Conservation (phyloP, 2,329 filamentous ascomycete species). For the Escovopsis weberi region DNA sequence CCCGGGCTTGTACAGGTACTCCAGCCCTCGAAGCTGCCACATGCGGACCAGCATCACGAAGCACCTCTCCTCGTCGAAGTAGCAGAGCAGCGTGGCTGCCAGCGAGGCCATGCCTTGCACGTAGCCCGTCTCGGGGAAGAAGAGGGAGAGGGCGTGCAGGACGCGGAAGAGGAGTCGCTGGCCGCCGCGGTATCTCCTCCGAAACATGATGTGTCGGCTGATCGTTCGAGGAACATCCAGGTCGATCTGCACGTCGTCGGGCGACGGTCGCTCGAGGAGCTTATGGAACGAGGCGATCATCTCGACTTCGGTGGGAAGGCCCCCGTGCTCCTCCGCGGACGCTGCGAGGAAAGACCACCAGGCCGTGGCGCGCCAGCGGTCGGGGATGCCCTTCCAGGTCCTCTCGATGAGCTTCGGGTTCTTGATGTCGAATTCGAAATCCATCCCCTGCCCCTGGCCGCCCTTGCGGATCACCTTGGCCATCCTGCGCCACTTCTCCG, state of each 20-base stretch:
- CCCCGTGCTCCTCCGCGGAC: conserved; percentile 53
- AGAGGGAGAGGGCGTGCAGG: conserved; percentile 78
- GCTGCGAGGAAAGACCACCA: conserved; percentile 87
- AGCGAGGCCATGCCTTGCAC: conserved; percentile 96
- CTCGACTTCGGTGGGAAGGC: conserved; percentile 50
- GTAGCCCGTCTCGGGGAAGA: conserved; percentile 84
- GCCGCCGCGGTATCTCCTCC: conserved; percentile 77
- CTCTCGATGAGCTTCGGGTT: conserved; percentile 78
- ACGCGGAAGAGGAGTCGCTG: conserved; percentile 87
- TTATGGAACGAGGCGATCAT: conserved; percentile 59
- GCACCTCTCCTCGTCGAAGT: conserved; percentile 87
- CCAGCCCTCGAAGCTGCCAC: conserved; percentile 79
- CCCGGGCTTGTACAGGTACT: conserved; percentile 67
- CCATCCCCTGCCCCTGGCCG: conserved; percentile 42
- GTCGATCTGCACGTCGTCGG: conserved; percentile 94
- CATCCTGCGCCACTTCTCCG: conserved; percentile 56
- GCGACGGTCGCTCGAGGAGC: conserved; percentile 58
- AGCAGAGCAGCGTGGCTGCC: conserved; percentile 83
- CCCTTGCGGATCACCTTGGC: conserved; percentile 40
- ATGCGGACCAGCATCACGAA: conserved; percentile 96
- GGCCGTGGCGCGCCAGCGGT: conserved; percentile 82
- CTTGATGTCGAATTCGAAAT: conserved; percentile 66
- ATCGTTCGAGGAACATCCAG: conserved; percentile 93
- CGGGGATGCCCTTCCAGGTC: conserved; percentile 96
- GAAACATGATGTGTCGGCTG: conserved; percentile 94